Evolutionary conservation across 2,329 filamentous ascomycete species (phyloP), one percentile per base, ranked within the genome.

Genomic region (Pseudogymnoascus sp.): DNA sequence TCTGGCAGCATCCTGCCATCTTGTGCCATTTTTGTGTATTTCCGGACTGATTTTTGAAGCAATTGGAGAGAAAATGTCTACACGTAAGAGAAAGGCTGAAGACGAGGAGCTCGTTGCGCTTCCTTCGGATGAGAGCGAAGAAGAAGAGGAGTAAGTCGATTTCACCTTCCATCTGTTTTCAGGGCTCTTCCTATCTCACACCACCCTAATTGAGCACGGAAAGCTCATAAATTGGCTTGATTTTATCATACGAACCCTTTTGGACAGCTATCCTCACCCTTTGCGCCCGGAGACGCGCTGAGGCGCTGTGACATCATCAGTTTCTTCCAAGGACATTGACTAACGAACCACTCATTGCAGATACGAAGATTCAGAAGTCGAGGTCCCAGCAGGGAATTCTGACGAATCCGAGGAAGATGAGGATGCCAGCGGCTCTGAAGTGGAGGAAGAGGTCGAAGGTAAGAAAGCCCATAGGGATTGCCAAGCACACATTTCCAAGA

Each of bases 351-450:
- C 18, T 21, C 19, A 34, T 34, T 26, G 58, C 60, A 69, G 67
- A 45, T 69, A 69, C 52, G 67, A 75, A 63, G 71, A 71, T 63
- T 66, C 70, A 60, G 65, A 71, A 63, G 66, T 66, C 58, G 64
- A 68, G 59, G 67, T 69, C 62, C 62, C 64, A 60, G 67, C 70
- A 64, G 65, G 71, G 64, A 70, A 67, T 33, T 69, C 71, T 60
- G 73, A 75, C 18, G 68, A 72, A 23, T 71, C 74, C 59, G 69
- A 73, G 41, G 68, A 68, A 67, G 56, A 64, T 63, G 63, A 59
- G 60, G 58, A 21, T 45, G 23, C 37, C 48, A 23, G 63, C 48
- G 65, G 66, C 8, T 63, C 63, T 13, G 62, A 65, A 60, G 61
- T 65, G 52, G 61, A 68, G 55, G 63, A 28, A 48, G 64, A 63